Percentiles rank a stretch among this genome's conserved stretches.
Conservation (phyloP, 2,329 filamentous ascomycete genomes). For the Neurospora crassa region DNA sequence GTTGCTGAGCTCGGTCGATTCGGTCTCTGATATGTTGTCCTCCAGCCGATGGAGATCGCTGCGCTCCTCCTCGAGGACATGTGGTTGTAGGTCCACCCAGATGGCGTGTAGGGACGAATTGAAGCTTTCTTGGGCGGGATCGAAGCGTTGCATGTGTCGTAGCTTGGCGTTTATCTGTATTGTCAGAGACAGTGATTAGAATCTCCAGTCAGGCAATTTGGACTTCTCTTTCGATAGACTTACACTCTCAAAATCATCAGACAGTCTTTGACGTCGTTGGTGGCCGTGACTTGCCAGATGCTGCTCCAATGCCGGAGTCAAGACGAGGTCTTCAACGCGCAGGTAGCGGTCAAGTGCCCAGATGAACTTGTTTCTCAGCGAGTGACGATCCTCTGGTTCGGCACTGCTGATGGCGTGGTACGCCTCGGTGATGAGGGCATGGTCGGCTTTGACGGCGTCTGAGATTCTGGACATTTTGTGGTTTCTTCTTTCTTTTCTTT, state of each 20-base stretch:
- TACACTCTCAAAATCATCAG: constrained; percentile 16
- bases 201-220: not conserved
- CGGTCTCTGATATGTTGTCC: constrained; percentile 10
- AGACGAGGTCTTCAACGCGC: constrained; percentile 16
- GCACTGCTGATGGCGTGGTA: constrained; percentile 9
- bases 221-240: not conserved
- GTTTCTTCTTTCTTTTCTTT: not conserved
- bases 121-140: constrained; percentile 14
- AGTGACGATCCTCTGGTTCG: constrained; percentile 11
- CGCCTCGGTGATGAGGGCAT: constrained; percentile 10
- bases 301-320: constrained; percentile 15
- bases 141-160: constrained; percentile 13
- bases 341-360: constrained; percentile 17
- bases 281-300: constrained; percentile 10
- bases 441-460: constrained; percentile 15
- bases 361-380: constrained; percentile 11
- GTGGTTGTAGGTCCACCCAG: constrained; percentile 19
- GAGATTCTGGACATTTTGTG: constrained; percentile 15
- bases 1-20: constrained; percentile 12
- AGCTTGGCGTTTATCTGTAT: constrained; percentile 17
- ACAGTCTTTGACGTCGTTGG: constrained; percentile 12
- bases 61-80: constrained; percentile 14
- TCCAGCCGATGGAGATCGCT: constrained; percentile 14
- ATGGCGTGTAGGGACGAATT: constrained; percentile 14
- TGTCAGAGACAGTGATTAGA: not conserved